Base-by-base conservation (phyloP, 192 early-diverging fungal species). In the Coemansia sp. region DNA sequence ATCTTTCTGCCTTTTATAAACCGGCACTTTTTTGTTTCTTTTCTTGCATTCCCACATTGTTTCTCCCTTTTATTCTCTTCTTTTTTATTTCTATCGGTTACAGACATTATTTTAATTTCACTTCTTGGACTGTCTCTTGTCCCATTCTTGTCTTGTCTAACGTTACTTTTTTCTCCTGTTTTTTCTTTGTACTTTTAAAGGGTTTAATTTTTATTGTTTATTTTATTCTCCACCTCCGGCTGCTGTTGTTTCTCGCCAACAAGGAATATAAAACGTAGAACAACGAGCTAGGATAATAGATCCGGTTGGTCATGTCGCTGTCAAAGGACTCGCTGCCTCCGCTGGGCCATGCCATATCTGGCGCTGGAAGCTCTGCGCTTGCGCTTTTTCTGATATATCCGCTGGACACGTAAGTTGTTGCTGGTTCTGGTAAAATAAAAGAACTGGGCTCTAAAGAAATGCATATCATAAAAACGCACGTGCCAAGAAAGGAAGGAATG, bases 321-420 rank as follows among this genome's bases (percentile, higher is more conserved):
- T 56, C 75, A 61, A 80, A 84, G 48, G 71, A 74, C 41, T 37
- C 83, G 16, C 84, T 95, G 48, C 88, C 93, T 36, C 95, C 96
- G 26, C 84, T 97, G 51, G 94, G 92, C 18, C 92, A 99, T 74
- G 97, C 97, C 8, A 85, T 92, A 43, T 90, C 97, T 15, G 97
- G 97, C 13, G 89, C 96, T 10, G 84, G 91, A 37, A 94, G 96
- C 59, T 93, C 96, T 16, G 92, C 94, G 68, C 91, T 97, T 58
- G 95, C 97, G 16, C 88, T 97, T 71, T 83, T 90, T 22, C 80
- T 94, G 47, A 92, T 94, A 43, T 99, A 97, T 82, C 97, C 97
- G 13, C 88, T 98, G 26, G 97, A 99, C 78, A 97, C 80, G 81
- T 81, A 71, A 60, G 69, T 67, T 39, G 11, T 1, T 56, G 11